Evolutionary conservation across 139 green algal species (phyloP).

Genomic region (Medakamo hakoo): DNA sequence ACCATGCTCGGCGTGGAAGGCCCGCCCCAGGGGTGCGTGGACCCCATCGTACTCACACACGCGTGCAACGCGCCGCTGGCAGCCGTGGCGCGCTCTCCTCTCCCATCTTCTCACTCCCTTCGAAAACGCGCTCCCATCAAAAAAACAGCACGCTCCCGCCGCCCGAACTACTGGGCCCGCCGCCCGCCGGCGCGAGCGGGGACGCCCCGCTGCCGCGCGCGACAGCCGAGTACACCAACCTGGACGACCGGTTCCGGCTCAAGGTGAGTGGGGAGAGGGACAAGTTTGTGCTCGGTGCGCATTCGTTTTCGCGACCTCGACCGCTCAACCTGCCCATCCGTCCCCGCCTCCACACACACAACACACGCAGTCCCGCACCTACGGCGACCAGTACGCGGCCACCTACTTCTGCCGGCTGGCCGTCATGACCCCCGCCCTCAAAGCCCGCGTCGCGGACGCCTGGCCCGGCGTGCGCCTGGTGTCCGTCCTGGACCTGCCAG

Average conservation of each 20-base stretch:
- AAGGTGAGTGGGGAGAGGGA: neutral
- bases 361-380: conserved; percentile 17
- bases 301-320: conserved; percentile 1
- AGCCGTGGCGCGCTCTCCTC: too few relatives aligned
- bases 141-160: too few relatives aligned
- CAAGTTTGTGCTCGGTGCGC: neutral
- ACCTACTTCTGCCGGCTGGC: conserved; percentile 80
- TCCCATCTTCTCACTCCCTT: too few relatives aligned
- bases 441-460: conserved; percentile 11
- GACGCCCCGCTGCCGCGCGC: conserved; percentile 1
- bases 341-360: conserved; percentile 1
- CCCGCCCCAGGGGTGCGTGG: too few relatives aligned
- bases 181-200: neutral
- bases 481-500: conserved; percentile 60
- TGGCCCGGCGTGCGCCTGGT: conserved; percentile 55
- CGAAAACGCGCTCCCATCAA: too few relatives aligned
- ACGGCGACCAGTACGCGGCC: conserved; percentile 78
- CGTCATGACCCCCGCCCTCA: conserved; percentile 31
- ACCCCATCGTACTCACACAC: too few relatives aligned
- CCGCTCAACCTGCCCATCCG: neutral
- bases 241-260: neutral
- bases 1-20: too few relatives aligned
- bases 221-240: neutral
- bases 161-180: neutral
- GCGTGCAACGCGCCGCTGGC: too few relatives aligned